Evolutionary conservation across 208 protist species (phyloP), one percentile per base, ranked within the genome.

Genomic region (Leishmania lainsoni): DNA sequence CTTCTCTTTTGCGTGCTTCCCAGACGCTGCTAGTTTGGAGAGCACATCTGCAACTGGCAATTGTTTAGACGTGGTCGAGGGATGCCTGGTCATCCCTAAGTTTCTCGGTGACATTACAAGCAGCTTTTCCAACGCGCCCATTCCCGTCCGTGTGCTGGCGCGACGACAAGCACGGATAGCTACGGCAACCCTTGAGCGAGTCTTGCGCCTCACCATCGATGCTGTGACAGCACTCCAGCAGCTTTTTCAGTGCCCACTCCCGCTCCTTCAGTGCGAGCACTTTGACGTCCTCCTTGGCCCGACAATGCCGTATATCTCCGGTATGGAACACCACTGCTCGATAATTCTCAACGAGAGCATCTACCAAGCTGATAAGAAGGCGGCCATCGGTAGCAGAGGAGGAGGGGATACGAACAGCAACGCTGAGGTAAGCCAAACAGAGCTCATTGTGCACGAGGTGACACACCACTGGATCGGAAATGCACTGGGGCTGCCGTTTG

Each of bases 401-500:
- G 79, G 59, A 72, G 68, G 68, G 8, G 12, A 8, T 52, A 17
- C 20, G 9, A 3, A 72, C 68, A 29, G 2, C 5, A 83, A 79
- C 20, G 59, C 59, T 0, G 86, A 88, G 68, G 73, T 87, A 29
- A 73, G 73, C 32, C 88, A 87, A 70, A 81, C 90, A 17, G 84
- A 94, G 79, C 84, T 98, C 22, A 86, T 98, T 45, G 84, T 94
- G n/a, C 95, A 98, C 77, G 93, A 98, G 80, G 56, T 98, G 56
- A 78, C 90, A 9, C 95, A 98, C 66, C 93, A 97, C 74, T 98
- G 93, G 92, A 65, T 95, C 6, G 95, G 95, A 42, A 97, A 98
- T 85, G 69, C 90, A 14, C 75, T 98, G 29, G 95, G 94, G 0
- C 83, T 98, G 61, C 86, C 91, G 20, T 97, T 98, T 73, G 80